Evolutionary conservation across 805 yeast genomes (phyloP).

Genomic region (Tetrapisispora taiwanensis): DNA sequence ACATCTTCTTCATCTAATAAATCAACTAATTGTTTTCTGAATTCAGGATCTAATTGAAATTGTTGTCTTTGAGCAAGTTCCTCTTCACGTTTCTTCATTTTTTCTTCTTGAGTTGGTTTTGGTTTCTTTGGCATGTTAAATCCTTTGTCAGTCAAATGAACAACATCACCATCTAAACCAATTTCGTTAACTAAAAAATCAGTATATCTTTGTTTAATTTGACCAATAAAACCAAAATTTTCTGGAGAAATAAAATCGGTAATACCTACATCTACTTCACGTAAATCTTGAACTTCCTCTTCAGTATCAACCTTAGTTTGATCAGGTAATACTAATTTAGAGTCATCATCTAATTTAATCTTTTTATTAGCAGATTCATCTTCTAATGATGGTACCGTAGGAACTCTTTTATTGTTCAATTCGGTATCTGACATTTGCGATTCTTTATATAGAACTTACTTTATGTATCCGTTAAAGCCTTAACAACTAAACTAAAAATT

Average conservation of each 20-base stretch:
- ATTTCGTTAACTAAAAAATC: constrained; percentile 93
- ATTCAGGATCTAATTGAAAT: constrained; percentile 38
- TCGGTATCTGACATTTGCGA: constrained; percentile 1
- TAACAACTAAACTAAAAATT: too few species aligned
- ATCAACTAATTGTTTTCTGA: constrained; percentile 39
- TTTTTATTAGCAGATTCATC: neutral
- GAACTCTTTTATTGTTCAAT: neutral
- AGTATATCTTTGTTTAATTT: constrained; percentile 78
- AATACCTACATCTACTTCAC: constrained; percentile 82
- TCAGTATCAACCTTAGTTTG: neutral
- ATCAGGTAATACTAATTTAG: neutral
- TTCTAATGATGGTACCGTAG: neutral
- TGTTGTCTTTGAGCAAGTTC: constrained; percentile 23
- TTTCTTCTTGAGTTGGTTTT: constrained; percentile 35
- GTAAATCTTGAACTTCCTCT: constrained; percentile 7
- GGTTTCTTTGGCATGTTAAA: constrained; percentile 42
- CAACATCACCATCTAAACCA: constrained; percentile 52
- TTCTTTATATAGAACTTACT: too few species aligned
- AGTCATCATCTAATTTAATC: constrained; percentile 25
- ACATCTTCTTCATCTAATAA: constrained; percentile 53
- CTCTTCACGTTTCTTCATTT: constrained; percentile 26
- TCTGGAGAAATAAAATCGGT: constrained; percentile 50
- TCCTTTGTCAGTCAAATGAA: constrained; percentile 70
- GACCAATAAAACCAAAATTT: constrained; percentile 61
- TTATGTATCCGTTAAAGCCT: too few species aligned